A percentile compares a stretch with the other conserved stretches of the same genome.
Evolutionary conservation across 2,329 filamentous ascomycete genomes (phyloP).

Genomic region (Cercospora sesami): DNA sequence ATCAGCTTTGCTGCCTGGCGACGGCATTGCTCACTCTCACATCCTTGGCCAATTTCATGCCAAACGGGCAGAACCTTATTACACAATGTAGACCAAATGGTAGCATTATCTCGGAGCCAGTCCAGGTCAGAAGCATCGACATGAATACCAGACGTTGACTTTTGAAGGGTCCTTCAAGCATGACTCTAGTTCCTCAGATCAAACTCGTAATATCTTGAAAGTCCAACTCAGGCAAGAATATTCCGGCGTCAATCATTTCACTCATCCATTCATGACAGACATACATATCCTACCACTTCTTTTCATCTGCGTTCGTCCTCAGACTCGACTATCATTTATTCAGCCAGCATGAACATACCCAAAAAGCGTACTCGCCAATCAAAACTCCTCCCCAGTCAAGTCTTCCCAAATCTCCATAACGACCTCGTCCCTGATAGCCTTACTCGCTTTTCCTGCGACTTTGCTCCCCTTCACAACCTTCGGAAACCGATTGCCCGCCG

Average conservation of each 20-base stretch:
- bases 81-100: background rate
- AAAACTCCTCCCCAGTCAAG: constrained; percentile 31
- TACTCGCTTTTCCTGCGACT: constrained; percentile 12
- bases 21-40: background rate
- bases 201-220: no score
- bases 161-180: no score
- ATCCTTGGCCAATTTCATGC: background rate
- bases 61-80: background rate
- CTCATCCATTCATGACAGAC: background rate
- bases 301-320: no score
- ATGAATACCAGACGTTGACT: no score
- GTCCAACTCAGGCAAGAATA: no score
- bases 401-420: constrained; percentile 37
- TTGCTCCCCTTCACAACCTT: constrained; percentile 14
- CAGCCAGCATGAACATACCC: background rate
- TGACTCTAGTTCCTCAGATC: no score
- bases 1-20: background rate
- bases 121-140: no score
- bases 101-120: background rate
- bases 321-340: background rate
- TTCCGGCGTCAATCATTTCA: background rate
- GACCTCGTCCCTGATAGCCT: constrained; percentile 30
- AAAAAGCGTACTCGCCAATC: background rate
- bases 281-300: background rate
- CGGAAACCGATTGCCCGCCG: constrained; percentile 17